A percentile compares a stretch with the other conserved stretches of the same genome.
Conservation (phyloP, 805 yeast species). For the Yarrowia bubula region DNA sequence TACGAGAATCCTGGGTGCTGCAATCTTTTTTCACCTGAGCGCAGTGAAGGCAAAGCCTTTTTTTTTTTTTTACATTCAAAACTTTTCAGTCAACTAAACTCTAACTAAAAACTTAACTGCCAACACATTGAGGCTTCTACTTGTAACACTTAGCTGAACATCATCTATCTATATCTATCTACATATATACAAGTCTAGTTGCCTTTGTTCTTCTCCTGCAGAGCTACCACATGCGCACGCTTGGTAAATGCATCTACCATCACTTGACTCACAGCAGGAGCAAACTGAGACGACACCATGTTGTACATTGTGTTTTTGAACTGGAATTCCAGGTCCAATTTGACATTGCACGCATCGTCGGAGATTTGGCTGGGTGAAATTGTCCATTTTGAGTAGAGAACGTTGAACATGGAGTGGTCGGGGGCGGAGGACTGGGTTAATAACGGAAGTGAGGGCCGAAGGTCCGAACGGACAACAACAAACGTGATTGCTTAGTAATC, state of each 20-base stretch:
- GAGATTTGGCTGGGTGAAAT: constrained; percentile 45
- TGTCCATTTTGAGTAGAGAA: constrained; percentile 72
- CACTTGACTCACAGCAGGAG: constrained; percentile 64
- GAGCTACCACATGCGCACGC: constrained; percentile 47
- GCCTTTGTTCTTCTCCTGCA: not conserved
- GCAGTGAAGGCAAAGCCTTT: too few species aligned
- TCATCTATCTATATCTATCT: not conserved
- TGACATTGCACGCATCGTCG: constrained; percentile 47
- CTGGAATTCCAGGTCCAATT: constrained; percentile 59
- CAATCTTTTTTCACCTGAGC: too few species aligned
- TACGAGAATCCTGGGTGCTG: too few species aligned
- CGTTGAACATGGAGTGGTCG: constrained; percentile 64
- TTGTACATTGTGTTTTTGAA: constrained; percentile 77
- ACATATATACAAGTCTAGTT: not conserved
- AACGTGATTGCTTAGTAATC: too few species aligned
- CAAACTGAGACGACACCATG: constrained; percentile 68
- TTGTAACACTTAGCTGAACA: too few species aligned
- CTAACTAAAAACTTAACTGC: too few species aligned
- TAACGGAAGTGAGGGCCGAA: not conserved
- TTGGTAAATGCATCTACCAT: constrained; percentile 80
- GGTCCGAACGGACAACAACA: not conserved
- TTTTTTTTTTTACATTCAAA: too few species aligned
- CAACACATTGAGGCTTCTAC: too few species aligned
- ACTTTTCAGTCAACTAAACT: too few species aligned
- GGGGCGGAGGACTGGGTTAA: constrained; percentile 43